Evolutionary conservation across 1,139 yeast species (phyloP), one percentile per base, ranked within the genome.

Genomic region (Candida sojae): DNA sequence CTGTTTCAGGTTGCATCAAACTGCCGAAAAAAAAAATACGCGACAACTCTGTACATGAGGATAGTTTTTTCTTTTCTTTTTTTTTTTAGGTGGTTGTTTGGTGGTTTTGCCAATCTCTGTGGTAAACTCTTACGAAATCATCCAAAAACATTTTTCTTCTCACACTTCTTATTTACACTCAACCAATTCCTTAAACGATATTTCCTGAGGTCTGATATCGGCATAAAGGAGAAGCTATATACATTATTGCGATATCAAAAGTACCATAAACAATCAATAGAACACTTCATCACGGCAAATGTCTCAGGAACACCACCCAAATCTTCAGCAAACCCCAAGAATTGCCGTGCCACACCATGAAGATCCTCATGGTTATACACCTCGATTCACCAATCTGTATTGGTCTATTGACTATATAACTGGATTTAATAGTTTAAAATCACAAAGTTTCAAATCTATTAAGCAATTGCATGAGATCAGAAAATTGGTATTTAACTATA

Each of bases 361-460:
- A 9, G 17, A 25, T 12, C 10, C 10, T 13, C 17, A 28, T 29
- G 28, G 4, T 34, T n/a, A 30, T 12, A 21, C 34, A 23, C n/a
- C 28, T 26, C 29, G 46, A 28, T 70, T 67, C 49, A 58, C 73
- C 50, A 70, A 71, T 51, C 40, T 57, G 36, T 75, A 70, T 60
- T 76, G 80, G 79, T 68, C 79, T 5, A 61, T 78, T 4, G 81
- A 76, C 60, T 73, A 69, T 52, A 60, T 58, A 36, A 57, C 72
- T 4, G 78, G 79, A 2, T 66, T 75, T 17, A 67, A 65, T 29
- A 58, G 53, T 40, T 56, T 76, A 35, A 57, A 63, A 17, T 51
- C 54, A 2, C 79, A 75, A 53, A 62, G 70, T 26, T 51, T 56
- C 17, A 58, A 63, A 28, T 73, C 79, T 10, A 56, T 75, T 30